Evolutionary conservation across 768 basidiomycete genomes (phyloP).

Genomic region (Rhizopogon rudus): DNA sequence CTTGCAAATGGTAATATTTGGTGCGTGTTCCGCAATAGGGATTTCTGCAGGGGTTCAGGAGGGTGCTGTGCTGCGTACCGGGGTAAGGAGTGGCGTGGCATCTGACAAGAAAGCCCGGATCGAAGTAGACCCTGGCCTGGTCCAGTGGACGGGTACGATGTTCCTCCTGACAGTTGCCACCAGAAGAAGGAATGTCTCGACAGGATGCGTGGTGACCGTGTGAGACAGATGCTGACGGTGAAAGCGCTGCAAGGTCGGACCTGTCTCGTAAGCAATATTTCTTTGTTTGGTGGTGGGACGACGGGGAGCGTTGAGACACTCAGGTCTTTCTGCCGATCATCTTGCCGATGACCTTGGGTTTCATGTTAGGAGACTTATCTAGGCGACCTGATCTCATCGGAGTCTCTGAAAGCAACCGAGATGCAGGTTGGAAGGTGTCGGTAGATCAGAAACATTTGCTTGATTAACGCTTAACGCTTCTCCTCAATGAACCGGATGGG

Average conservation of each 20-base stretch:
- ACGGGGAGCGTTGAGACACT: slow-evolving; percentile 43
- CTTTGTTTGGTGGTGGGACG: slow-evolving; percentile 25
- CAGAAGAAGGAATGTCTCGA: slow-evolving; percentile 32
- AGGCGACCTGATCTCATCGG: slow-evolving; percentile 26
- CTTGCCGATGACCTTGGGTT: slow-evolving; percentile 43
- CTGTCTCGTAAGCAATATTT: too few species aligned
- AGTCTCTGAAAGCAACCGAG: slow-evolving; percentile 22
- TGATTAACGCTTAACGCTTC: slow-evolving; percentile 56
- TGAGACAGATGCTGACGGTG: slow-evolving; percentile 74
- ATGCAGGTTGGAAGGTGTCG: slow-evolving; percentile 26
- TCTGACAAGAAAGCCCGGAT: slow-evolving; percentile 4
- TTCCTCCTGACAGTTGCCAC: slow-evolving; percentile 7
- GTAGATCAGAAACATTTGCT: slow-evolving; percentile 51
- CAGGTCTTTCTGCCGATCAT: slow-evolving; percentile 39
- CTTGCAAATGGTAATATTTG: slow-evolving; percentile 65
- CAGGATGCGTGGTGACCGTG: slow-evolving; percentile 63
- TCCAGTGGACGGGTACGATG: neutral
- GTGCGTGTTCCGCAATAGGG: slow-evolving; percentile 12
- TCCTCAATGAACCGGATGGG: slow-evolving; percentile 54
- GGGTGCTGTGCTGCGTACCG: neutral
- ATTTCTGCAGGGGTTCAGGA: slow-evolving; percentile 4
- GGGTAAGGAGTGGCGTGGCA: slow-evolving; percentile 14
- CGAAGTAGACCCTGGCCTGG: neutral
- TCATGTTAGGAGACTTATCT: slow-evolving; percentile 35
- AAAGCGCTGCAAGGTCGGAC: slow-evolving; percentile 30